Conservation (phyloP, 345 rosid genomes). For the Pistacia vera region DNA sequence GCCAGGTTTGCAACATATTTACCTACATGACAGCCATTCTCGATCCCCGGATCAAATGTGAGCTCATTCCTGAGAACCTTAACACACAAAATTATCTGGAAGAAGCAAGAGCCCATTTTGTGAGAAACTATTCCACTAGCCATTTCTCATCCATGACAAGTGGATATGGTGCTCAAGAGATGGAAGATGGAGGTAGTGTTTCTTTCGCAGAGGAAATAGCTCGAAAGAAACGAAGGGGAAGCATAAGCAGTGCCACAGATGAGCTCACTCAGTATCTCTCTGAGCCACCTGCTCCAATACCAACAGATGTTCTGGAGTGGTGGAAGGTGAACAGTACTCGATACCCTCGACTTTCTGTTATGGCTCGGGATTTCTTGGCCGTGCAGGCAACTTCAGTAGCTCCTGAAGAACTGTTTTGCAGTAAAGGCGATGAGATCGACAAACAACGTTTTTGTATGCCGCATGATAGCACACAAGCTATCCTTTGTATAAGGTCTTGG, state of each 20-base stretch:
- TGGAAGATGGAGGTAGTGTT: conserved; percentile 74
- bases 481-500: conserved; percentile 90
- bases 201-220: conserved; percentile 95
- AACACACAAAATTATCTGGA: conserved; percentile 71
- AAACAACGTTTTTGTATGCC: conserved; percentile 76
- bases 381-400: conserved; percentile 80
- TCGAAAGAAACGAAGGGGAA: conserved; percentile 84
- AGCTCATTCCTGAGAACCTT: conserved; percentile 82
- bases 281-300: conserved; percentile 84
- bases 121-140: conserved; percentile 62
- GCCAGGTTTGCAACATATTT: conserved; percentile 75
- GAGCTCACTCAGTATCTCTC: conserved; percentile 92
- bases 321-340: conserved; percentile 90
- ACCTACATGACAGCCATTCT: conserved; percentile 88
- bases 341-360: conserved; percentile 76
- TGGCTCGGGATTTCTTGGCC: conserved; percentile 89
- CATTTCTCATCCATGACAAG: conserved; percentile 63
- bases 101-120: conserved; percentile 80
- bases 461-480: conserved; percentile 63
- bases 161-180: conserved; percentile 68
- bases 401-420: conserved; percentile 78
- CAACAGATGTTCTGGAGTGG: conserved; percentile 90
- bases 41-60: conserved; percentile 86
- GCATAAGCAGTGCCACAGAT: conserved; percentile 64
- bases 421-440: conserved; percentile 72